These are phyloP conservation scores for Tetrastigma voinierianum DNA, from an alignment of 164 flowering plant species.

Conservation along the genomic window DNA sequence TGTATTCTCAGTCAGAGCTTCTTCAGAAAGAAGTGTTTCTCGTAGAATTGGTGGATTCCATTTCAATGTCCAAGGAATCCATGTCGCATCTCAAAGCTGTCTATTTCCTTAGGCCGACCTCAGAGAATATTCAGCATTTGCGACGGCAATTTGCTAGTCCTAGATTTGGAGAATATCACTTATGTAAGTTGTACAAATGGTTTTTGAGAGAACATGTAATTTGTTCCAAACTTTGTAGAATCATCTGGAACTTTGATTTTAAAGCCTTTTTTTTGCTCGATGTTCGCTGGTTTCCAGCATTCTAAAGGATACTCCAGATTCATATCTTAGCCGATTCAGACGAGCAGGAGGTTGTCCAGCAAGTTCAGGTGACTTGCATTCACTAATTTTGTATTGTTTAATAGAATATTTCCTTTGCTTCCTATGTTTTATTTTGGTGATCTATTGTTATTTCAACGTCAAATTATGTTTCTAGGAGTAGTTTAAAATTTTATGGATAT, in stretches of 20 bases:
- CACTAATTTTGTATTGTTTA: neutral
- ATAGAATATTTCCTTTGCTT: neutral
- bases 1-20: conserved; percentile 87
- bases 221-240: neutral
- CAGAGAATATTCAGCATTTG: conserved; percentile 73
- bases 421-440: too few relatives aligned
- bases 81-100: conserved; percentile 97
- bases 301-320: conserved; percentile 78
- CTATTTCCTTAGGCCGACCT: too few relatives aligned
- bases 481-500: too few relatives aligned
- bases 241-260: neutral
- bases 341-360: conserved; percentile 92
- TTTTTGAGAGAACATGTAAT: neutral
- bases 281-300: conserved; percentile 87
- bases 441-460: too few relatives aligned
- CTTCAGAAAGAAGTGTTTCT: conserved; percentile 92
- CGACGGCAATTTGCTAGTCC: conserved; percentile 79
- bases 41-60: conserved; percentile 81
- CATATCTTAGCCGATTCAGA: conserved; percentile 93
- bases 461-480: too few relatives aligned
- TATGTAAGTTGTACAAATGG: conserved; percentile 52
- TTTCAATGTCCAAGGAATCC: conserved; percentile 64
- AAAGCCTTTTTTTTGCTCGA: neutral
- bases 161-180: conserved; percentile 91
- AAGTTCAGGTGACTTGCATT: conserved; percentile 72